Evolutionary conservation across 306 rosid genomes (phyloP).

Genomic region (Hippophae gyantsensis): DNA sequence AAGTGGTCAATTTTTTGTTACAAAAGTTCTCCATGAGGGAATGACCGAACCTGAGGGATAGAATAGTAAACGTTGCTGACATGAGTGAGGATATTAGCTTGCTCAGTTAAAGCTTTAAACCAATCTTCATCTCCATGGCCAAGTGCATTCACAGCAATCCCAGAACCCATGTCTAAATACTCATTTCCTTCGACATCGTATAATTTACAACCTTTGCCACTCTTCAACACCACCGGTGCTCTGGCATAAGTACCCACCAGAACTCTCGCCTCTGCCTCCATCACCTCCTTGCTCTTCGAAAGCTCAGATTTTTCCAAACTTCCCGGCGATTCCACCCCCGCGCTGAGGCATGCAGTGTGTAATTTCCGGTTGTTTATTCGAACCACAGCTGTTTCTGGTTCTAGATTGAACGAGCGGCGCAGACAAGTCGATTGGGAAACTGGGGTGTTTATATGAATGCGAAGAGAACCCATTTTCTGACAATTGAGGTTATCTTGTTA

Average conservation of each 20-base stretch:
- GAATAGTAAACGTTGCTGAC: constrained; percentile 73
- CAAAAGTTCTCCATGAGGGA: neutral
- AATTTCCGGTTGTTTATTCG: constrained; percentile 7
- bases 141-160: constrained; percentile 80
- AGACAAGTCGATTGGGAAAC: constrained; percentile 20
- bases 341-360: constrained; percentile 25
- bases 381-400: constrained; percentile 1
- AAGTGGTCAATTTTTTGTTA: neutral
- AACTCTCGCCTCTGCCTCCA: constrained; percentile 50
- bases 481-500: neutral
- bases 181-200: constrained; percentile 69
- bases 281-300: constrained; percentile 38
- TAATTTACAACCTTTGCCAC: constrained; percentile 72
- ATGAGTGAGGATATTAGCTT: constrained; percentile 61
- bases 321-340: constrained; percentile 21
- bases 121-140: constrained; percentile 80
- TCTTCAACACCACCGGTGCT: constrained; percentile 57
- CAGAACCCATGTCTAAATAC: constrained; percentile 61
- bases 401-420: constrained; percentile 4
- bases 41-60: constrained; percentile 58
- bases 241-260: constrained; percentile 78
- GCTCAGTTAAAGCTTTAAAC: constrained; percentile 61
- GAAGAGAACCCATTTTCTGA: constrained; percentile 21
- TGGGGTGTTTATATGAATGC: constrained; percentile 18
- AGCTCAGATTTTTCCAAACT: constrained; percentile 11